Evolutionary conservation across 768 basidiomycete genomes (phyloP).

Genomic region (Xerocomellus intermedius): DNA sequence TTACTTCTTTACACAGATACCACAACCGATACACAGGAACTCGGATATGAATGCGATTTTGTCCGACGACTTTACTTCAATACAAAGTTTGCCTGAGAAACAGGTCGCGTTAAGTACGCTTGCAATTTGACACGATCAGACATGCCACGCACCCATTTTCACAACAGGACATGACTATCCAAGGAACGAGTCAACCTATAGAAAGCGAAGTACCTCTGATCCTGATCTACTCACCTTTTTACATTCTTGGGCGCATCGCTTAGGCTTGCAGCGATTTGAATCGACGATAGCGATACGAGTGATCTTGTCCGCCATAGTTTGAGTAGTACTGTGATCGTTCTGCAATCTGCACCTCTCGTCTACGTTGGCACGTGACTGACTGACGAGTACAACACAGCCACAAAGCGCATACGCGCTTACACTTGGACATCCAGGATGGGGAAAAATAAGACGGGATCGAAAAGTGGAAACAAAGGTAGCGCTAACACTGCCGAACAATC

Average conservation of each 20-base stretch:
- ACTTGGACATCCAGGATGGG: conserved; percentile 18
- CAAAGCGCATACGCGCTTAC: background rate
- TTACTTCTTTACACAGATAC: conserved; percentile 99
- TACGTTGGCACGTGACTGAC: conserved; percentile 17
- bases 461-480: conserved; percentile 19
- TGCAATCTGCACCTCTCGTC: background rate
- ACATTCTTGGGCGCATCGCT: conserved; percentile 96
- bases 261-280: conserved; percentile 91
- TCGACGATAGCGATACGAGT: conserved; percentile 97
- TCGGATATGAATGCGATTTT: conserved; percentile 99
- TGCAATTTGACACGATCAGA: background rate
- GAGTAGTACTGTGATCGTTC: conserved; percentile 5
- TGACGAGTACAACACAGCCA: conserved; percentile 4
- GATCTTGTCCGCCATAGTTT: conserved; percentile 85
- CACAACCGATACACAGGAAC: conserved; percentile 98
- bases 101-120: background rate
- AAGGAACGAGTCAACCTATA: conserved; percentile 1
- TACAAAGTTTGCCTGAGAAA: conserved; percentile 86
- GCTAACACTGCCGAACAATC: conserved; percentile 17
- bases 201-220: conserved; percentile 7
- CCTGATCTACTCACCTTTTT: conserved; percentile 66
- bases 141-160: conserved; percentile 75
- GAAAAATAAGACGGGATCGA: conserved; percentile 29
- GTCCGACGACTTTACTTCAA: conserved; percentile 93
- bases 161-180: conserved; percentile 89